phyloP scores from a whole-genome alignment of 2,329 filamentous ascomycete species.

The Fusarium sarcochroum region DNA sequence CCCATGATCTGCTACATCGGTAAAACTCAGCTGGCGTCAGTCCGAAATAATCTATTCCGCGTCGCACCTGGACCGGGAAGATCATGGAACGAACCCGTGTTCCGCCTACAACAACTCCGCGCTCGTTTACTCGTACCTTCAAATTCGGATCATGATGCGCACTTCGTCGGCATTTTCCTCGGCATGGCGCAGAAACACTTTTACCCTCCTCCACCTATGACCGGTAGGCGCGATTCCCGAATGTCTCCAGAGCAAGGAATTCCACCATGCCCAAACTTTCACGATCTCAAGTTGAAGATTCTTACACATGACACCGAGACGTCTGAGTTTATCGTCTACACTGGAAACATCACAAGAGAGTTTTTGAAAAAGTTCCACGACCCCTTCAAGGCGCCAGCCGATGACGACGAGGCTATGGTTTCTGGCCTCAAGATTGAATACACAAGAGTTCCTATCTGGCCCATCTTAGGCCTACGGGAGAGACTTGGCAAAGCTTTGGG shows the following conservation, averaged over 20 bases:
- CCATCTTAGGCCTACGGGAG: conserved; percentile 68
- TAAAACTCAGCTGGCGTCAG: conserved; percentile 60
- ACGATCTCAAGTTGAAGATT: conserved; percentile 65
- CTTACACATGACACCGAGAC: conserved; percentile 65
- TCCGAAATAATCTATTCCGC: conserved; percentile 64
- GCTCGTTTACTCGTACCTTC: conserved; percentile 63
- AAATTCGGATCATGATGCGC: conserved; percentile 65
- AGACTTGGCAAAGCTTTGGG: conserved; percentile 68
- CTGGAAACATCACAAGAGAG: conserved; percentile 61
- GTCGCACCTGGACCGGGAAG: conserved; percentile 58
- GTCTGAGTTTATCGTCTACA: conserved; percentile 68
- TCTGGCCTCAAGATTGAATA: conserved; percentile 62
- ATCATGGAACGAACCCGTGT: conserved; percentile 63
- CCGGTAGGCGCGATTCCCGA: conserved; percentile 46
- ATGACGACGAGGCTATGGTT: conserved; percentile 44
- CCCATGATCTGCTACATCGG: conserved; percentile 64
- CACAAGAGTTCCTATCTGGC: conserved; percentile 66
- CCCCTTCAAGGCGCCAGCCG: conserved; percentile 58
- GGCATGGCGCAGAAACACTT: conserved; percentile 71
- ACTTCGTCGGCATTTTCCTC: conserved; percentile 66
- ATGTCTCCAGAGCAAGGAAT: conserved; percentile 42
- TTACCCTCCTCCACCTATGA: conserved; percentile 54
- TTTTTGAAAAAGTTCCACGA: conserved; percentile 66
- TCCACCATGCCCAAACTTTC: conserved; percentile 54
- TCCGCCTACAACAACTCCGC: conserved; percentile 62